Percentiles rank a stretch among this genome's conserved stretches.
Conservation (phyloP, 345 rosid species). For the Pugionium dolabratum region DNA sequence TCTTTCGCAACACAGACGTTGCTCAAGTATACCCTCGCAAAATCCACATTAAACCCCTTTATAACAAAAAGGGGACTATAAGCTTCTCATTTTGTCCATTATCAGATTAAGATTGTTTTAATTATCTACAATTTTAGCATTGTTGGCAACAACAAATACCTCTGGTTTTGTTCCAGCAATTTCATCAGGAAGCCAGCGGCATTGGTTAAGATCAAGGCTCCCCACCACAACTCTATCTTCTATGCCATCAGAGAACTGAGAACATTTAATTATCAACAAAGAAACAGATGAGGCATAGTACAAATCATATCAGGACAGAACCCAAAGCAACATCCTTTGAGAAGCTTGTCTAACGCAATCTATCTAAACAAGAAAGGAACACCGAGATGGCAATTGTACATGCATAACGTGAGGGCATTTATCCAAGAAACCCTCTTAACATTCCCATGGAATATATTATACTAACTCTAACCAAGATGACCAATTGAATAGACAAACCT, state of each 20-base stretch:
- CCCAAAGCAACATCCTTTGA: background rate
- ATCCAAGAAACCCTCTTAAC: conserved; percentile 59
- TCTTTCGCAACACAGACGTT: conserved; percentile 88
- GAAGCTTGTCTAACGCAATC: background rate
- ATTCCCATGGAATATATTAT: conserved; percentile 17
- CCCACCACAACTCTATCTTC: conserved; percentile 88
- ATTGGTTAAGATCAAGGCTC: conserved; percentile 85
- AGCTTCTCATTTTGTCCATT: conserved; percentile 8
- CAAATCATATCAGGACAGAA: conserved; percentile 1
- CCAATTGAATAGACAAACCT: conserved; percentile 59
- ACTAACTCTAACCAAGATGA: background rate
- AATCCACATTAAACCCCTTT: conserved; percentile 67
- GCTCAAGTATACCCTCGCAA: conserved; percentile 83
- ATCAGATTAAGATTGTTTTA: background rate
- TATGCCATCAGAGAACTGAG: conserved; percentile 60
- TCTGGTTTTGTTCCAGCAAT: conserved; percentile 79
- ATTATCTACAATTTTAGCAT: background rate
- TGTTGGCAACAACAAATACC: conserved; percentile 44
- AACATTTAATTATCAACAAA: background rate
- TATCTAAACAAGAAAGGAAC: background rate
- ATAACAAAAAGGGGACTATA: background rate
- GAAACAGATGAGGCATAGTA: conserved; percentile 7
- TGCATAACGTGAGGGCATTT: conserved; percentile 47
- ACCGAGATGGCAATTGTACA: background rate
- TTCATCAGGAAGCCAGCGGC: conserved; percentile 83